These are phyloP conservation scores for Lachnellula subtilissima DNA, from an alignment of 2,329 filamentous ascomycete species.

Conservation along the genomic window DNA sequence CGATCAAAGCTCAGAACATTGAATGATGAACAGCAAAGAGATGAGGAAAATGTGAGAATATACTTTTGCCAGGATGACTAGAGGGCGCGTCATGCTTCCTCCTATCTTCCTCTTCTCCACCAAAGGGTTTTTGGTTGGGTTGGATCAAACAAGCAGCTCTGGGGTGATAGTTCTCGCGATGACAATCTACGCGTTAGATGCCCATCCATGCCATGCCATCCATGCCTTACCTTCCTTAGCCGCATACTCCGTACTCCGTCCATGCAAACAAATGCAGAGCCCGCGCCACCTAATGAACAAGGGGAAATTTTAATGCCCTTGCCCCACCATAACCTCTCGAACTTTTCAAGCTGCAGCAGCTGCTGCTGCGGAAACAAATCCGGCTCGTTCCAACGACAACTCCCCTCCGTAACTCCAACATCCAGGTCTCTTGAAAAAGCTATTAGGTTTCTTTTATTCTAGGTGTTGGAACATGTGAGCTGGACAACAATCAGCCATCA, in stretches of 20 bases:
- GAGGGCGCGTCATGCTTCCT: not conserved
- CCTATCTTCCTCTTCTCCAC: not conserved
- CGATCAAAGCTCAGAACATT: not conserved
- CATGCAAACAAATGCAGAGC: not conserved
- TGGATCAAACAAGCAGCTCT: not conserved
- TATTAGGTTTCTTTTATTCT: no score
- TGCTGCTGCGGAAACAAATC: no score
- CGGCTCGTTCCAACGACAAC: not conserved
- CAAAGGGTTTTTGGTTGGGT: not conserved
- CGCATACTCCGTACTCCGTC: not conserved
- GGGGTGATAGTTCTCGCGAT: not conserved
- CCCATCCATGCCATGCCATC: not conserved
- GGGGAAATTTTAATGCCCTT: not conserved
- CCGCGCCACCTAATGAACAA: not conserved
- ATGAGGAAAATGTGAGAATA: not conserved
- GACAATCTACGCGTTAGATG: not conserved
- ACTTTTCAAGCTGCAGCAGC: not conserved
- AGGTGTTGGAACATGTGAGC: no score
- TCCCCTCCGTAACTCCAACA: not conserved
- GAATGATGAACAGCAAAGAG: not conserved
- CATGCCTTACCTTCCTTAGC: not conserved
- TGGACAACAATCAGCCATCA: no score
- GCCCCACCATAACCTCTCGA: not conserved
- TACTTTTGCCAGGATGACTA: not conserved
- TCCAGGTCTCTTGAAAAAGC: not conserved